Evolutionary conservation across 192 early-diverging fungal species (phyloP), one percentile per base, ranked within the genome.

Genomic region (Coemansia sp.): DNA sequence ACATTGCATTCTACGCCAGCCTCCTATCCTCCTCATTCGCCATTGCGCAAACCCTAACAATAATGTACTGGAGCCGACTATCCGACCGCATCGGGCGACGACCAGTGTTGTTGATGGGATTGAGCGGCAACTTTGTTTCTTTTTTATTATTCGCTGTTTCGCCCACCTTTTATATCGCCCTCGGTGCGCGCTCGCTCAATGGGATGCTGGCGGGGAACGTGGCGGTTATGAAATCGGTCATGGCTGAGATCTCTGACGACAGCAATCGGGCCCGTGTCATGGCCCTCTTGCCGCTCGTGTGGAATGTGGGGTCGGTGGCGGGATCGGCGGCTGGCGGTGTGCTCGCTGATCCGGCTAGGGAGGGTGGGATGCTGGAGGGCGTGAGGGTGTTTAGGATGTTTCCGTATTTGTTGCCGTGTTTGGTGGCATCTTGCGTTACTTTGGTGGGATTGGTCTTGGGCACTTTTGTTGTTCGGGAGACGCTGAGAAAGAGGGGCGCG

Each of bases 361-460:
- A 79, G 33, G 91, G 93, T 0, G 53, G 65, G 4, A 64, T 87
- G 0, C 90, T 90, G 70, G 88, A 87, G 0, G 18, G 84, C 50
- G 69, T 70, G 62, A 25, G 47, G 31, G 84, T 95, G 53, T 85
- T 95, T 26, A 75, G 68, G 26, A 33, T 65, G 1, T 91, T 87
- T 59, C 94, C 94, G 0, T 97, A 95, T 61, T 84, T 93, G 53
- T 85, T 97, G 4, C 95, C 95, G 6, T 95, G 95, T 59, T 62
- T 90, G 28, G 72, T 91, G 10, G 87, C 87, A 14, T 82, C 88
- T 4, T 45, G 81, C 16, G 75, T 91, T 6, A 86, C 88, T 26
- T 26, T 89, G 3, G 0, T 73, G 69, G 64, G 31, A 38, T 23
- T 85, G 28, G 52, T 88, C 0, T 62, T 91, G 25, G 92, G 89